Evolutionary conservation across 768 basidiomycete species (phyloP), one percentile per base, ranked within the genome.

Genomic region (Butyriboletus loyo): DNA sequence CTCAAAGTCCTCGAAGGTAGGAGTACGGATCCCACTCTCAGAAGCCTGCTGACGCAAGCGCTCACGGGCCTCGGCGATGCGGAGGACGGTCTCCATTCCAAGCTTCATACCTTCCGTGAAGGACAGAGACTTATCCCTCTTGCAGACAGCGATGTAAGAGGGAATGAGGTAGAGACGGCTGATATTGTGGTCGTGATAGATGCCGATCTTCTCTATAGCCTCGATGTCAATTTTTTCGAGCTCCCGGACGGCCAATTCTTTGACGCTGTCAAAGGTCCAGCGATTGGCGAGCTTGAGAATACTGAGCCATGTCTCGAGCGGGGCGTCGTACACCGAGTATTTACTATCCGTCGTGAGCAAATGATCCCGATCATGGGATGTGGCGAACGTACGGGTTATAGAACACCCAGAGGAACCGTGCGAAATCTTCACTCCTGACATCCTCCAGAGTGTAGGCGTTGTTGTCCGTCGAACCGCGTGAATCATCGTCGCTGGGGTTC

Each of bases 341-440:
- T 64, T 68, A 5, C 72, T 73, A 52, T 25, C 38, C 31, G 43
- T 19, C 32, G 50, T 54, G 4, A 50, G 53, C 19, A 36, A 46
- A 31, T 15, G 24, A 17, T 36, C 10, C 11, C 19, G 19, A 46
- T 19, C 7, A n/a, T 1, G 31, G 10, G 34, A 46, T 15, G 19
- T 17, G 30, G 19, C 28, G 7, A 32, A 72, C 81, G 49, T 54
- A 85, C 85, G 75, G 72, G 47, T 84, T 83, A 46, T 86, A 86
- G 44, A 86, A 83, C 0, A 85, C 75, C 80, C 79, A 85, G 0
- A 84, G 65, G 41, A 86, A 79, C 0, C 76, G 75, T 15, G 76
- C 72, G 48, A 85, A 83, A 21, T 84, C 81, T 5, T 71, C 67
- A 0, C 73, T 70, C 24, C 72, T 74, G 10, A 74, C 70, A 17